Evolutionary conservation across 2,329 filamentous ascomycete species (phyloP), one percentile per base, ranked within the genome.

Genomic region (Xylaria digitata): DNA sequence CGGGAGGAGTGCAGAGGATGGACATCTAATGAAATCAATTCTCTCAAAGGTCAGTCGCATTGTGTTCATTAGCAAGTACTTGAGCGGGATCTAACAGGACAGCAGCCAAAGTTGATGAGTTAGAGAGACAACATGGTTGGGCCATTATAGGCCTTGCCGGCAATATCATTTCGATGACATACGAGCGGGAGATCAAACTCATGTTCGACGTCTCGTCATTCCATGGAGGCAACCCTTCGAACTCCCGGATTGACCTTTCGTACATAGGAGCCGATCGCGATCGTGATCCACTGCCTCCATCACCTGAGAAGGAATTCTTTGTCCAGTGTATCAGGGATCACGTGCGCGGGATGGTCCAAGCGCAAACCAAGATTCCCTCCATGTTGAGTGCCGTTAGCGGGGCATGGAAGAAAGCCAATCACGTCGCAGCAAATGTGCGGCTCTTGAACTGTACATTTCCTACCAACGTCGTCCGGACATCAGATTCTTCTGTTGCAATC

Each of bases 1-100:
- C 88, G 92, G 68, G 94, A 97, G 77, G 92, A 97, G 74, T 97
- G 92, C 77, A 89, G 94, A 60, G 94, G 95, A 45, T 97, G 94
- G 90, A 95, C 90, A 63, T 88, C 90, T 59, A 89, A 86, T 32
- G 96, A 98, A 79, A 92, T 98, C 70, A 86, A 86, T 70, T 82
- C 83, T 45, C 83, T 97, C n/a, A 94, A 94, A 85, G 87, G 92
- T 92, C 84, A 76, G 82, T 75, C 23, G 23, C 49, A 43, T 23
- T 26, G 26, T 26, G 26, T 26, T 40, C 40, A 48, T 32, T 61
- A 37, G 8, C 8, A 8, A 54, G 21, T 50, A 8, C 49, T 7
- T 8, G 61, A 54, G 45, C 13, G 19, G 21, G 54, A 26, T 67
- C 81, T 86, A 76, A 87, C 77, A 56, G 50, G n/a, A 21, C 42